phyloP scores from a whole-genome alignment of 2,329 filamentous ascomycete species.

The Nectriaceae sp. region DNA sequence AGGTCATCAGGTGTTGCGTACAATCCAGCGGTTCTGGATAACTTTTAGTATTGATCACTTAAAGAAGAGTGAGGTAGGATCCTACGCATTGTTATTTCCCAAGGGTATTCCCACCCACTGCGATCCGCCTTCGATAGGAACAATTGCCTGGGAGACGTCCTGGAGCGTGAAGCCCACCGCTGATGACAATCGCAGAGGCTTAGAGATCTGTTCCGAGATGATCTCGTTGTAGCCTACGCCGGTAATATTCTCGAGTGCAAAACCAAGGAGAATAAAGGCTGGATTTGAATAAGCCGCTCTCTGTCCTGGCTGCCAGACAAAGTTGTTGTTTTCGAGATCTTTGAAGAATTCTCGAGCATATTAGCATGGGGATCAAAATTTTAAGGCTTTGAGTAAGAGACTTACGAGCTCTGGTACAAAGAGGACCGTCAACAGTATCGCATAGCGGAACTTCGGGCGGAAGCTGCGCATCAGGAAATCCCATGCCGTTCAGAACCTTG shows the following conservation, averaged over 20 bases:
- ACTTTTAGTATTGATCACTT: background rate
- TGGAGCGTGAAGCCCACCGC: background rate
- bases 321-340: background rate
- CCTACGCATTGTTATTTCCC: background rate
- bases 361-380: no score
- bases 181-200: background rate
- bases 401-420: background rate
- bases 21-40: conserved; percentile 34
- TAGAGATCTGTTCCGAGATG: background rate
- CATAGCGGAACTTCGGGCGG: background rate
- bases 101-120: background rate
- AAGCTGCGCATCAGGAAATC: background rate
- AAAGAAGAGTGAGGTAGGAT: background rate
- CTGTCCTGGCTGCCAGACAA: background rate
- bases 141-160: conserved; percentile 23
- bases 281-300: background rate
- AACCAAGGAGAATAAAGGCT: background rate
- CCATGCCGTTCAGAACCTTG: background rate
- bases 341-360: no score
- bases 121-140: conserved; percentile 26
- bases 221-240: background rate
- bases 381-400: no score
- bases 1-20: conserved; percentile 43
- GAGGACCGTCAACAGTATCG: background rate
- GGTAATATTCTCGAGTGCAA: background rate